Evolutionary conservation across 2,329 filamentous ascomycete genomes (phyloP).

Genomic region (Chalara sp.): DNA sequence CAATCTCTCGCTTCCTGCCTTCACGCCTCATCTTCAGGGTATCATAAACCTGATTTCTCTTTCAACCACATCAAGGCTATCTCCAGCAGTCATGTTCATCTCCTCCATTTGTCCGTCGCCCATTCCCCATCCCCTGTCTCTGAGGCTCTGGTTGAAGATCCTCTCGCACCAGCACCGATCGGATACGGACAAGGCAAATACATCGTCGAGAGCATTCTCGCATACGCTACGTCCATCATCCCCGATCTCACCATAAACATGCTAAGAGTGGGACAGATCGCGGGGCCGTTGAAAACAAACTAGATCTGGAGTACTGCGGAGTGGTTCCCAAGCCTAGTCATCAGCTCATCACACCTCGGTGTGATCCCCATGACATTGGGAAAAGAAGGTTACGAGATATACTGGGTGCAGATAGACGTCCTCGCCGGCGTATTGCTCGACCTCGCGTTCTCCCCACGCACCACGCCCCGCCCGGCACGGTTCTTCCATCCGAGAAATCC

Average conservation of each 20-base stretch:
- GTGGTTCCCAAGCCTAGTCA: conserved; percentile 44
- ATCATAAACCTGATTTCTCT: conserved; percentile 30
- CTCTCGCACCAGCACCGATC: conserved; percentile 26
- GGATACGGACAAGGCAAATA: conserved; percentile 17
- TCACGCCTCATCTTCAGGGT: conserved; percentile 29
- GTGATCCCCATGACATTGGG: conserved; percentile 32
- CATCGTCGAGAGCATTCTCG: conserved; percentile 29
- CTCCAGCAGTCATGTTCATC: conserved; percentile 14
- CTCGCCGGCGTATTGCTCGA: conserved; percentile 31
- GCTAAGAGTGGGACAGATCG: conserved; percentile 40
- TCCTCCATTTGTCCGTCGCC: conserved; percentile 15
- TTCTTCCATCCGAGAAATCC: neutral
- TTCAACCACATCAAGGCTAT: conserved; percentile 4
- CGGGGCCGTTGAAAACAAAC: conserved; percentile 28
- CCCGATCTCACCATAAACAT: conserved; percentile 9
- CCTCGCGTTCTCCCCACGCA: conserved; percentile 11
- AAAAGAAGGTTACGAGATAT: conserved; percentile 24
- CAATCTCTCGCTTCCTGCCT: conserved; percentile 27
- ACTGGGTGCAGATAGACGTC: conserved; percentile 39
- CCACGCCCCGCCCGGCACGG: too few species aligned
- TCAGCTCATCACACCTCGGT: conserved; percentile 30
- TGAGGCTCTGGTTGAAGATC: conserved; percentile 9
- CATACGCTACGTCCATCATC: conserved; percentile 19
- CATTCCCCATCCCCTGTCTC: neutral
- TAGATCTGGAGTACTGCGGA: conserved; percentile 50